A percentile compares a stretch with the other conserved stretches of the same genome.
These are phyloP conservation scores for Mycoemilia scoparia DNA, from an alignment of 192 early-diverging fungal species.

Conservation along the genomic window DNA sequence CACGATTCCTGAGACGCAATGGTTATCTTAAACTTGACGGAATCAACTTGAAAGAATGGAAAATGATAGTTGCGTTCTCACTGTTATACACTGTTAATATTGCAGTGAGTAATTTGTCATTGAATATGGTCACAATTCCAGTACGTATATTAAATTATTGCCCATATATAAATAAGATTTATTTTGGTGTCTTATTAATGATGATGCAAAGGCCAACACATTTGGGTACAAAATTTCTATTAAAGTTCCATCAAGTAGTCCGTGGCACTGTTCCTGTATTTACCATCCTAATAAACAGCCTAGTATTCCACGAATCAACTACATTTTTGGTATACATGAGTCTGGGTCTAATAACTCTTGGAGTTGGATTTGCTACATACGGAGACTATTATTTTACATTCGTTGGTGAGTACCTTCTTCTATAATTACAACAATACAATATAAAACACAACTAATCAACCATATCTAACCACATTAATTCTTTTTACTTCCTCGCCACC, in stretches of 20 bases:
- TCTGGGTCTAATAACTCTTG: slow-evolving; percentile 37
- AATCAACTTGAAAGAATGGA: slow-evolving; percentile 36
- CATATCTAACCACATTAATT: not conserved
- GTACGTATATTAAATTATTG: slow-evolving; percentile 1
- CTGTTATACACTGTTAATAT: slow-evolving; percentile 81
- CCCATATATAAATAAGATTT: not conserved
- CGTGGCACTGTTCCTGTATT: slow-evolving; percentile 68
- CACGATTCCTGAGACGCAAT: slow-evolving; percentile 21
- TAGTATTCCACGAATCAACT: slow-evolving; percentile 21
- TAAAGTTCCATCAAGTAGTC: slow-evolving; percentile 63
- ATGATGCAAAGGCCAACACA: no score
- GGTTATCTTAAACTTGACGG: slow-evolving; percentile 33
- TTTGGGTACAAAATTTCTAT: not conserved
- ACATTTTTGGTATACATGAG: slow-evolving; percentile 19
- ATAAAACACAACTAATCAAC: not conserved
- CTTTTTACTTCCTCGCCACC: no score
- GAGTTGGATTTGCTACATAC: slow-evolving; percentile 65
- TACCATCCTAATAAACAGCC: slow-evolving; percentile 45
- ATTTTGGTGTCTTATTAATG: slow-evolving; percentile 1
- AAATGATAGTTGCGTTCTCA: slow-evolving; percentile 58
- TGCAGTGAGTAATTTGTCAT: slow-evolving; percentile 63
- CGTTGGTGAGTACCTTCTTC: slow-evolving; percentile 17
- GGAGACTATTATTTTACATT: slow-evolving; percentile 63
- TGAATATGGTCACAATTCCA: slow-evolving; percentile 43
- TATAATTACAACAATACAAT: not conserved